These are phyloP conservation scores for Cyberlindnera petersonii DNA, from an alignment of 805 yeast species.

Conservation along the genomic window DNA sequence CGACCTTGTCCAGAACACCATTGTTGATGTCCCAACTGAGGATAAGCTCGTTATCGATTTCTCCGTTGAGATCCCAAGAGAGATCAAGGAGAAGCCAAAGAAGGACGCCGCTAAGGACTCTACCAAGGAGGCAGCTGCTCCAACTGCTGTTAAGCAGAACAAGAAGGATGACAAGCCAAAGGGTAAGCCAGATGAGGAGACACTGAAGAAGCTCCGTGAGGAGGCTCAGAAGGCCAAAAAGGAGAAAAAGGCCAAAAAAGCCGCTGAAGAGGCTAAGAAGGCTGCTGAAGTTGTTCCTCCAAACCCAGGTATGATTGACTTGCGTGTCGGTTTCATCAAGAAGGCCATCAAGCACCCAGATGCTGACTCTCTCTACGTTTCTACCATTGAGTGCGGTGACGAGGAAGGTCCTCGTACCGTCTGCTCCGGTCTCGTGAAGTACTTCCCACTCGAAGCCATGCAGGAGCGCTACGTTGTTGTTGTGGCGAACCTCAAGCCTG, in stretches of 20 bases:
- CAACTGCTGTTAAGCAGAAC: constrained; percentile 32
- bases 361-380: constrained; percentile 94
- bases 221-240: constrained; percentile 60
- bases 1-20: constrained; percentile 74
- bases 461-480: constrained; percentile 88
- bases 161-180: constrained; percentile 34
- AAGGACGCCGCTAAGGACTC: constrained; percentile 36
- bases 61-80: constrained; percentile 68
- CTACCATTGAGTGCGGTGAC: constrained; percentile 96
- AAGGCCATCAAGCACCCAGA: constrained; percentile 97
- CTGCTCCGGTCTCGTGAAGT: constrained; percentile 92
- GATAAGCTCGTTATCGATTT: constrained; percentile 54
- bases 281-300: constrained; percentile 63
- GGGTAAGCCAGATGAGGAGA: constrained; percentile 47
- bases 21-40: constrained; percentile 50
- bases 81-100: constrained; percentile 55
- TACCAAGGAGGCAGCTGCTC: constrained; percentile 20
- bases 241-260: constrained; percentile 52
- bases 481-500: constrained; percentile 96
- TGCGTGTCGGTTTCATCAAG: constrained; percentile 94
- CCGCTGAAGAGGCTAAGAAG: constrained; percentile 42
- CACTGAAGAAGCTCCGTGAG: constrained; percentile 43
- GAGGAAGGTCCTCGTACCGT: constrained; percentile 97
- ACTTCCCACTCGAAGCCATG: constrained; percentile 88
- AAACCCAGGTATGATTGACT: constrained; percentile 80